These are phyloP conservation scores for Prunus dulcis DNA, from an alignment of 306 rosid species.

Conservation along the genomic window DNA sequence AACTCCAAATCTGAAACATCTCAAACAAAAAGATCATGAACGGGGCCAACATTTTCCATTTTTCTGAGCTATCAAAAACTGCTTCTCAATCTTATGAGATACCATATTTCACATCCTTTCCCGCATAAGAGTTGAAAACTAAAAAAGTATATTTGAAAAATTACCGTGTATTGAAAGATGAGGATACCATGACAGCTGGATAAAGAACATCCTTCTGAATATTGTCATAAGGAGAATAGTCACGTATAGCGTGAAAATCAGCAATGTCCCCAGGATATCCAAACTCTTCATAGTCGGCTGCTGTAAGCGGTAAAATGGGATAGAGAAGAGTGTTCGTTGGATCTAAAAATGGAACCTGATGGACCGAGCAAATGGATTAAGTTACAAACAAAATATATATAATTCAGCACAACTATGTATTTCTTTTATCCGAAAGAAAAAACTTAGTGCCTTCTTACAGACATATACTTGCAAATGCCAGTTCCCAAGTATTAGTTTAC, in stretches of 20 bases:
- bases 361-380: conserved; percentile 17
- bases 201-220: conserved; percentile 68
- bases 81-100: not conserved
- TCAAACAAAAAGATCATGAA: conserved; percentile 14
- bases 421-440: not conserved
- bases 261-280: conserved; percentile 77
- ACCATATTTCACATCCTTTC: not conserved
- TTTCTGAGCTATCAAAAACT: not conserved
- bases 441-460: not conserved
- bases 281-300: conserved; percentile 82
- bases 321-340: conserved; percentile 72
- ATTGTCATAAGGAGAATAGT: conserved; percentile 88
- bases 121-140: not conserved
- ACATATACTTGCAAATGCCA: not conserved
- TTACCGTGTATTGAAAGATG: conserved; percentile 87
- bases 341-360: conserved; percentile 91
- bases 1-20: conserved; percentile 74
- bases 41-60: not conserved
- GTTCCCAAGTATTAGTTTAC: not conserved
- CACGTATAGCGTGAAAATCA: conserved; percentile 79
- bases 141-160: not conserved
- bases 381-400: not conserved
- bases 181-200: conserved; percentile 68
- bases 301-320: conserved; percentile 77
- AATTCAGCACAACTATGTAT: not conserved